Evolutionary conservation across 2,329 filamentous ascomycete genomes (phyloP), one percentile per base, ranked within the genome.

Genomic region (Curvularia eragrostidis): DNA sequence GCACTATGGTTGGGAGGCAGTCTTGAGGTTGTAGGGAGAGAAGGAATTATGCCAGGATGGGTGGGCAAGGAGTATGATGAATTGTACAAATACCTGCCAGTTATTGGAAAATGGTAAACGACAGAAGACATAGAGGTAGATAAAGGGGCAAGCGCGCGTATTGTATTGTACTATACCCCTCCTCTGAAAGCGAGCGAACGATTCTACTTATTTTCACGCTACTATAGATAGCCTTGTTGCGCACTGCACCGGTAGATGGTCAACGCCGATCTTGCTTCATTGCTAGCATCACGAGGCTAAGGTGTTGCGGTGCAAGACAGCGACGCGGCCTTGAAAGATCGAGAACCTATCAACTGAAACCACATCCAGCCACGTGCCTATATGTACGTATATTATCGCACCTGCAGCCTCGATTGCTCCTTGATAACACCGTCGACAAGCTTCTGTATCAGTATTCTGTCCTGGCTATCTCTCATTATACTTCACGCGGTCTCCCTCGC

Each of bases 1-100:
- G 83, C 79, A 0, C 54, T 93, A n/a, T 97, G 93, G 93, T 86
- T 93, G 50, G 87, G 88, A 0, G 93, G 93, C 3, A 89, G 91
- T 0, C 75, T 97, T 32, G 91, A 90, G 0, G 82, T 97, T 15
- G 87, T 97, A 8, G 92, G 89, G 2, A 83, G 85, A 61, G 90
- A 85, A 1, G 93, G 92, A 0, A 76, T 81, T 59, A 87, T 86
- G 1, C 80, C 84, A 3, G 92, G 92, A 0, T 97, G 93, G 92
- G 83, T 96, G 53, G 91, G 87, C 2, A 89, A 83, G 65, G 83
- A 90, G 48, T 97, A 94, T 77, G 90, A 97, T 79, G 84, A 87
- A 48, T 80, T 97, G 63, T 93, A 88, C 73, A 80, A 76, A 60
- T 82, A 80, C 51, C 80, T 89, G 41, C 87, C 87, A 1, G 65